Evolutionary conservation across 164 flowering plant genomes (phyloP).

Genomic region (Vitis vinifera): DNA sequence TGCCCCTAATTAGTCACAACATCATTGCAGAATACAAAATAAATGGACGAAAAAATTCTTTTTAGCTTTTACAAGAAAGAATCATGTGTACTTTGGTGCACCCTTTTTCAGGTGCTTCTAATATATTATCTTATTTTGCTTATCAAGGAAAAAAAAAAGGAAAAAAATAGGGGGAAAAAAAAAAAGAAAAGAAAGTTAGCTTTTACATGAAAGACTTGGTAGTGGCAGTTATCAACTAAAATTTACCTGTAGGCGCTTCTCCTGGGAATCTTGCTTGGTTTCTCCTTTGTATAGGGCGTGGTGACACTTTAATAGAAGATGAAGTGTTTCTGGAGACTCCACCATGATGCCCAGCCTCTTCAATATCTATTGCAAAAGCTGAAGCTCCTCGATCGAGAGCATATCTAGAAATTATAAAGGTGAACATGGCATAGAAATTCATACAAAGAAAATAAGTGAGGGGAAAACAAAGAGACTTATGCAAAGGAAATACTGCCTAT

Average conservation of each 20-base stretch:
- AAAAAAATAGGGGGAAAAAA: too few relatives aligned
- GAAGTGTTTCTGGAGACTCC: constrained; percentile 14
- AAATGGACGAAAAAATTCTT: not conserved
- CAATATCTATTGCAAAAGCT: constrained; percentile 76
- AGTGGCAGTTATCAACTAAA: not conserved
- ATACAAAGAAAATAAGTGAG: too few relatives aligned
- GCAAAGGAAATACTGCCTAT: not conserved
- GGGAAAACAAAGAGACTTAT: too few relatives aligned
- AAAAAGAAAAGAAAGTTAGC: too few relatives aligned
- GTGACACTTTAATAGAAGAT: constrained; percentile 38
- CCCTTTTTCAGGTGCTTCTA: too few relatives aligned
- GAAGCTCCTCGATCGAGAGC: constrained; percentile 78
- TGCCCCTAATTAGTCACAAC: not conserved
- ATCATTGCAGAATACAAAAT: not conserved
- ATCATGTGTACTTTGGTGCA: too few relatives aligned
- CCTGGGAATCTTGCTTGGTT: constrained; percentile 16
- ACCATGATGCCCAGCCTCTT: constrained; percentile 32
- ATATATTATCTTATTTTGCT: too few relatives aligned
- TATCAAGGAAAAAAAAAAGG: too few relatives aligned
- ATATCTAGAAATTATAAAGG: constrained; percentile 58
- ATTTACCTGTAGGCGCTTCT: constrained; percentile 34
- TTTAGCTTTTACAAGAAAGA: too few relatives aligned
- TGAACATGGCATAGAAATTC: not conserved
- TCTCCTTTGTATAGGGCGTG: constrained; percentile 55
- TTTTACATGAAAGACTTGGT: not conserved